These are phyloP conservation scores for Ambrosia hybrid DNA, from an alignment of 140 eudicot species.

Conservation along the genomic window DNA sequence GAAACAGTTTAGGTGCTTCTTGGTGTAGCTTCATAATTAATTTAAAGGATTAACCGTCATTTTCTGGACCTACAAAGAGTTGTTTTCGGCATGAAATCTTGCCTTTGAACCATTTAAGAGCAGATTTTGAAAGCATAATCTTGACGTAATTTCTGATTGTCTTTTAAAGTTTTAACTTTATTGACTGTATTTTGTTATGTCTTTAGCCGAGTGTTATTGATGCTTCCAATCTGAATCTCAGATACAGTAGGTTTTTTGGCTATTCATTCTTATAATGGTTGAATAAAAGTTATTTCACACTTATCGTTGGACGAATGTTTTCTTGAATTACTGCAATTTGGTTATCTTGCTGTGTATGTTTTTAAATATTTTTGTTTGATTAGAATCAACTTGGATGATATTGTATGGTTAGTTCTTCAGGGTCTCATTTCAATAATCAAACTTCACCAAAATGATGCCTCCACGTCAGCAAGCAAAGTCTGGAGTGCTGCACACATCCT, in stretches of 20 bases:
- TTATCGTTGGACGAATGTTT: neutral
- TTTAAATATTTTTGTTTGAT: slow-evolving; percentile 23
- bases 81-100: no score
- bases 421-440: slow-evolving; percentile 44
- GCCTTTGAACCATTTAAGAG: no score
- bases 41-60: no score
- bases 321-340: neutral
- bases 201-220: neutral
- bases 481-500: slow-evolving; percentile 56
- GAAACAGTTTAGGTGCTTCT: neutral
- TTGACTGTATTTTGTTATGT: neutral
- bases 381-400: slow-evolving; percentile 12
- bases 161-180: no score
- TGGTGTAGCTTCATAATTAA: no score
- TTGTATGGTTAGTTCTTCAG: slow-evolving; percentile 1
- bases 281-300: no score
- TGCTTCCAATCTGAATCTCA: neutral
- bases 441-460: slow-evolving; percentile 58
- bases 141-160: no score
- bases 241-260: neutral
- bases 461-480: slow-evolving; percentile 76
- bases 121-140: no score
- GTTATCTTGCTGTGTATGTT: neutral
- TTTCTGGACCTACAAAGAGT: no score
- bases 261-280: neutral